Evolutionary conservation across 2,329 filamentous ascomycete species (phyloP).

Genomic region (Pseudocercospora ulei): DNA sequence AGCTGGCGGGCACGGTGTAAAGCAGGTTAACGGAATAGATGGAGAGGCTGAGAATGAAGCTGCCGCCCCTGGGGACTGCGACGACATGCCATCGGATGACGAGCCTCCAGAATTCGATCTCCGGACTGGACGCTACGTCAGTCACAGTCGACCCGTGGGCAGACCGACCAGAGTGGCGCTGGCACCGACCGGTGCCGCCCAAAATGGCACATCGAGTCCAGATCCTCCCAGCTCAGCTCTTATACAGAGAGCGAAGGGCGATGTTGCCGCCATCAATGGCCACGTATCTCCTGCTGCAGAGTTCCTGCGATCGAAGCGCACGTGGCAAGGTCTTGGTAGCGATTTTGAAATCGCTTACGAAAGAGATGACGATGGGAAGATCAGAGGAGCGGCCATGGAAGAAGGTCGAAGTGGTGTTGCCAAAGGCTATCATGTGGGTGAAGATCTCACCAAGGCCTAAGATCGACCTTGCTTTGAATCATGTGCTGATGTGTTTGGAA

Average conservation of each 20-base stretch:
- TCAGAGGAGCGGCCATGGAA: constrained; percentile 58
- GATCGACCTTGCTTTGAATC: too few species aligned
- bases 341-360: constrained; percentile 62
- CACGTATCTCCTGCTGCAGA: constrained; percentile 86
- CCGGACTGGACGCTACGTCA: constrained; percentile 73
- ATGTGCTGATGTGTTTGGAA: too few species aligned
- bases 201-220: constrained; percentile 7
- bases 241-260: constrained; percentile 55
- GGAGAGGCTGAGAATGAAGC: not conserved
- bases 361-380: constrained; percentile 44
- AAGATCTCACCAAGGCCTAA: constrained; percentile 30
- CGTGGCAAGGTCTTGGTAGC: constrained; percentile 84
- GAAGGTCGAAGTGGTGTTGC: constrained; percentile 82
- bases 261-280: constrained; percentile 72
- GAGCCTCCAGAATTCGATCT: constrained; percentile 83
- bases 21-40: constrained; percentile 30
- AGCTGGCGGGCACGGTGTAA: constrained; percentile 2
- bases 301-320: constrained; percentile 68
- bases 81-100: constrained; percentile 52
- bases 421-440: constrained; percentile 72
- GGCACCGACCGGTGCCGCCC: constrained; percentile 16
- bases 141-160: constrained; percentile 64
- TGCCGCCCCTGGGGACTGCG: constrained; percentile 45
- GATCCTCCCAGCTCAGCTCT: constrained; percentile 43
- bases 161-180: constrained; percentile 13